Evolutionary conservation across 1,284 basidiomycete genomes (phyloP), one percentile per base, ranked within the genome.

Genomic region (Pterula multifida): DNA sequence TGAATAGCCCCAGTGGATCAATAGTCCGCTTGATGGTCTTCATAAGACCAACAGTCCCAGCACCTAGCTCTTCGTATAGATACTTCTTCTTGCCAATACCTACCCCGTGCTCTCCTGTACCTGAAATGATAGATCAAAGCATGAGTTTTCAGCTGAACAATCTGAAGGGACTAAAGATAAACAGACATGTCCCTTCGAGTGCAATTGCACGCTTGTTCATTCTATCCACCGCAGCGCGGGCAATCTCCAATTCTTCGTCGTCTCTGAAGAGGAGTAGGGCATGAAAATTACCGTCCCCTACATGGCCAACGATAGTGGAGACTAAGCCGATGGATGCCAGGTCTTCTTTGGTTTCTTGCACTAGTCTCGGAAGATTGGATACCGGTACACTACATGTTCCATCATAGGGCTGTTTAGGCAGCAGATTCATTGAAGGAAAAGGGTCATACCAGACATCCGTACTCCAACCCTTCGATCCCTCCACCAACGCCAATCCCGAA

Each of bases 41-140:
- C 91, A 95, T 94, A 22, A 94, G 64, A 52, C 78, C 75, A 12
- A 93, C 85, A 0, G 91, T 95, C 0, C 85, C 88, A 36, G 71
- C 69, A 0, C 91, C 90, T 0, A 95, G 73, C 61, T 94, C 91
- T 51, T 80, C 73, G 32, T 78, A 70, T 26, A 94, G 71, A 55
- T 77, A 87, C 53, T 79, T 74, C 54, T 75, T 79, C 69, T 92
- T 92, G 12, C 87, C 89, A n/a, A 91, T 68, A 0, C 90, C 90
- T 4, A 94, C 87, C 1, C 90, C 90, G 60, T 93, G 90, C 61
- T 93, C 90, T 9, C 90, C 90, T 0, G 83, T 85, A 58, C 80
- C 77, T 81, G 50, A 3, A 25, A 32, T 17, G 15, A 17, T 22
- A 26, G 12, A 4, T 17, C 45, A 36, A 17, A n/a, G n/a, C n/a